Base-by-base conservation (phyloP, 2,329 filamentous ascomycete genomes). In the Penicillium vulpinum region DNA sequence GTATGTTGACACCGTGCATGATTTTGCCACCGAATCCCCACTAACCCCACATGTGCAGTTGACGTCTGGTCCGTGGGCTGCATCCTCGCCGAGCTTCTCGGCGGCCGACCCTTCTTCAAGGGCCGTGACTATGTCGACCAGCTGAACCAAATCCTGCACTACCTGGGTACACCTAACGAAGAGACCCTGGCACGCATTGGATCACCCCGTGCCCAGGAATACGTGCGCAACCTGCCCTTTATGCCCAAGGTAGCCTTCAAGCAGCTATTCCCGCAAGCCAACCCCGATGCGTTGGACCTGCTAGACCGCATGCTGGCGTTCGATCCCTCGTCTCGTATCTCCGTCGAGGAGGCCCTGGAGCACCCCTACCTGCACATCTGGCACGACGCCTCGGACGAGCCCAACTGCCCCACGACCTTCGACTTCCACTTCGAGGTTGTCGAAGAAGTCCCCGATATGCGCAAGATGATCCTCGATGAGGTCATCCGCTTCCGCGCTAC, bases 31-130 rank as follows among this genome's bases (percentile, higher is more conserved):
- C 39, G 22, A 29, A 49, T 62, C 22, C 28, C n/a, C 39, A 9
- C 46, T 39, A 44, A 39, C 45, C 51, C 45, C 45, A 9, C 35
- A 39, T 41, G 45, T 36, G 49, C 52, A 97, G 93, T 99, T 77
- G 94, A 99, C 74, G 93, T 99, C 33, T 99, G 94, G 94, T 99
- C 94, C 9, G 93, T 99, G 41, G 94, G 94, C 60, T 99, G 94
- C 73, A 99, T 99, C 69, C 85, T 99, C 52, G 94, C 94, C 52
- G 94, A 99, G 77, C 86, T 99, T 13, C 86, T 99, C 35, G 94
- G 94, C 61, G 93, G 94, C 58, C 90, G 95, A 58, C 94, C 94
- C 41, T 99, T 99, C 83, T 97, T 99, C 84, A 99, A 99, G 80
- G 94, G 94, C 57, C 90, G 94, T 61, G 94, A 99, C 80, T 99